Conservation (phyloP, 805 yeast genomes). For the Saccharomyces kudriavzevii region DNA sequence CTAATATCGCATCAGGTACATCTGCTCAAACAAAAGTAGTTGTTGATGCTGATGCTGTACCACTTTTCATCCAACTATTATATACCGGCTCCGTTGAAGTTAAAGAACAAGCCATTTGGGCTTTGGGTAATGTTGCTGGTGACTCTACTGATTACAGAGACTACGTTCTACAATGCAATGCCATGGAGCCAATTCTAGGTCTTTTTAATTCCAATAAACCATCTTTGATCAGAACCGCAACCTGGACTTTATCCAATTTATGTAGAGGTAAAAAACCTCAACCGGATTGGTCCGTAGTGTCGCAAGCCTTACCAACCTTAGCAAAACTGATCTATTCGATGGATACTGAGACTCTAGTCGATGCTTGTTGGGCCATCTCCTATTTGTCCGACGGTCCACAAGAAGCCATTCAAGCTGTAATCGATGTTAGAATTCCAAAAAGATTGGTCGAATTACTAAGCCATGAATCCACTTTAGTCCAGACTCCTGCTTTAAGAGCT, state of each 20-base stretch:
- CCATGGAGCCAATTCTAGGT: conserved; percentile 79
- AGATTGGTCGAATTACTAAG: conserved; percentile 85
- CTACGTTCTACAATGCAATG: conserved; percentile 73
- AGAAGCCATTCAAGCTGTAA: conserved; percentile 92
- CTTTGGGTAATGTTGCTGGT: conserved; percentile 97
- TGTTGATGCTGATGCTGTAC: conserved; percentile 90
- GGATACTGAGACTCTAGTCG: conserved; percentile 89
- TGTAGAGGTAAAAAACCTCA: conserved; percentile 96
- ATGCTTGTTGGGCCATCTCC: conserved; percentile 98
- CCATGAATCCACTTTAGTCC: conserved; percentile 78
- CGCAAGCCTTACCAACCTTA: conserved; percentile 81
- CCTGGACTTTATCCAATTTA: conserved; percentile 94
- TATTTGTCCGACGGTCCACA: conserved; percentile 88
- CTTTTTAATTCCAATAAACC: conserved; percentile 75
- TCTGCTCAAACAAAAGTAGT: conserved; percentile 85
- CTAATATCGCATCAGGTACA: conserved; percentile 93
- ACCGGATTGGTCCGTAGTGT: conserved; percentile 88
- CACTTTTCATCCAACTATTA: conserved; percentile 75
- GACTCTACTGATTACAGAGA: conserved; percentile 89
- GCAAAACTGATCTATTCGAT: conserved; percentile 84
- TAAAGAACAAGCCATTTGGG: conserved; percentile 98
- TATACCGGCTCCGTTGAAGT: conserved; percentile 80
- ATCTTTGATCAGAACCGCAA: conserved; percentile 90
- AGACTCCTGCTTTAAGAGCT: conserved; percentile 95
- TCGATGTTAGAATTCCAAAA: conserved; percentile 91